These are phyloP conservation scores for Cyberlindnera maclurae DNA, from an alignment of 805 yeast species.

Conservation along the genomic window DNA sequence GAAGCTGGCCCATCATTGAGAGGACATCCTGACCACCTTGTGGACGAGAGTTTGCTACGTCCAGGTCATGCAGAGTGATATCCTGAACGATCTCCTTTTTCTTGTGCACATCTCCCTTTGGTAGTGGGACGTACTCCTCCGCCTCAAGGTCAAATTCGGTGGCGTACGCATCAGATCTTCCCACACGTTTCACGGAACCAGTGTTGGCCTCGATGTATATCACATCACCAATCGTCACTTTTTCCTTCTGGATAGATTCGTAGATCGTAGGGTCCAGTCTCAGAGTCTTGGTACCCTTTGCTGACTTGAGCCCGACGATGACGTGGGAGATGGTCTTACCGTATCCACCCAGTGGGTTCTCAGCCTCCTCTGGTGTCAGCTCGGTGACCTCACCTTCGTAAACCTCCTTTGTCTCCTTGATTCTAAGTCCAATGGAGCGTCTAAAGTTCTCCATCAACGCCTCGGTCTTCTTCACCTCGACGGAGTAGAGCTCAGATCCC, in stretches of 20 bases:
- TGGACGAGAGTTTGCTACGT: slow-evolving; percentile 93
- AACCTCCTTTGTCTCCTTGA: slow-evolving; percentile 94
- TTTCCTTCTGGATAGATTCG: slow-evolving; percentile 90
- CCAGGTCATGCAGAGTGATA: slow-evolving; percentile 92
- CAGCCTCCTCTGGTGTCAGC: slow-evolving; percentile 91
- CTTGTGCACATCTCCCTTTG: slow-evolving; percentile 98
- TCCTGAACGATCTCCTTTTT: slow-evolving; percentile 97
- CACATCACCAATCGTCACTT: slow-evolving; percentile 92
- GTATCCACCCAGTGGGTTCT: slow-evolving; percentile 94
- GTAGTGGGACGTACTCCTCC: slow-evolving; percentile 96
- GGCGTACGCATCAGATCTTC: slow-evolving; percentile 97
- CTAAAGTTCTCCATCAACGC: slow-evolving; percentile 94
- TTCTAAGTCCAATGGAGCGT: slow-evolving; percentile 91
- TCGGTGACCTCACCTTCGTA: slow-evolving; percentile 98
- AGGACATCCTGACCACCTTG: slow-evolving; percentile 95
- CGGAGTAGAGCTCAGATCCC: slow-evolving; percentile 87
- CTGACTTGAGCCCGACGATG: slow-evolving; percentile 86
- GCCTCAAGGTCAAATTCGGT: slow-evolving; percentile 98
- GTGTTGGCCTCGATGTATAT: slow-evolving; percentile 96
- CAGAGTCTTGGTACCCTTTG: slow-evolving; percentile 82
- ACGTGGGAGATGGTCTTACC: slow-evolving; percentile 96
- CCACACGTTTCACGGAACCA: slow-evolving; percentile 95
- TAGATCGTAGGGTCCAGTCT: slow-evolving; percentile 90
- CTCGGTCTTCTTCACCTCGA: slow-evolving; percentile 96
- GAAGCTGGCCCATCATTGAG: slow-evolving; percentile 93